phyloP scores from a whole-genome alignment of 23 red algal species.

The Gracilaria domingensis region DNA sequence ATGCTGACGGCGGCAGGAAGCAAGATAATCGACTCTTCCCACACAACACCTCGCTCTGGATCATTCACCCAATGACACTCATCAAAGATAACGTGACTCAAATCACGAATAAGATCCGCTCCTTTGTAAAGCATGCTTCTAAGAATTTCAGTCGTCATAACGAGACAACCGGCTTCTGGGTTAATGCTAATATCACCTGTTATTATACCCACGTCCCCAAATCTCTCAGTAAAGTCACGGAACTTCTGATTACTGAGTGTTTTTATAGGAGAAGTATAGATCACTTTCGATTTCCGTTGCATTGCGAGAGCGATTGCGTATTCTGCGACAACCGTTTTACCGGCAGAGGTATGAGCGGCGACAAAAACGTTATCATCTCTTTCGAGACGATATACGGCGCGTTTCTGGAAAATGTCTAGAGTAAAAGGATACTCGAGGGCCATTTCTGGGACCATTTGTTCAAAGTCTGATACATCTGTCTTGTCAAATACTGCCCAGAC shows the following conservation, averaged over 20 bases:
- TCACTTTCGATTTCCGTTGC: constrained; percentile 83
- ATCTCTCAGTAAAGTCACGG: constrained; percentile 85
- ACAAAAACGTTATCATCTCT: constrained; percentile 94
- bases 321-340: constrained; percentile 96
- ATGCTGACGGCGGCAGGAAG: constrained; percentile 77
- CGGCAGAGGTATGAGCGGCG: constrained; percentile 95
- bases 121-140: constrained; percentile 96
- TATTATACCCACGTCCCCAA: constrained; percentile 85
- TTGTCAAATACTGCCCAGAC: constrained; percentile 75
- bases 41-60: constrained; percentile 96
- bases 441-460: constrained; percentile 71
- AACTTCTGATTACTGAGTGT: constrained; percentile 99
- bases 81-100: constrained; percentile 96
- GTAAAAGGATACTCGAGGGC: constrained; percentile 83
- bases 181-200: constrained; percentile 94
- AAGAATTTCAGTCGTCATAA: constrained; percentile 98
- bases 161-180: constrained; percentile 82
- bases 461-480: constrained; percentile 79
- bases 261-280: constrained; percentile 97
- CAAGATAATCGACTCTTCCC: constrained; percentile 97
- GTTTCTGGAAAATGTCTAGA: constrained; percentile 91
- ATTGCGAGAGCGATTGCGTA: constrained; percentile 90
- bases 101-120: constrained; percentile 89
- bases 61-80: constrained; percentile 96
- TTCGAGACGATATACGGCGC: constrained; percentile 90